These are phyloP conservation scores for Russula emetica DNA, from an alignment of 768 basidiomycete genomes.

Conservation along the genomic window DNA sequence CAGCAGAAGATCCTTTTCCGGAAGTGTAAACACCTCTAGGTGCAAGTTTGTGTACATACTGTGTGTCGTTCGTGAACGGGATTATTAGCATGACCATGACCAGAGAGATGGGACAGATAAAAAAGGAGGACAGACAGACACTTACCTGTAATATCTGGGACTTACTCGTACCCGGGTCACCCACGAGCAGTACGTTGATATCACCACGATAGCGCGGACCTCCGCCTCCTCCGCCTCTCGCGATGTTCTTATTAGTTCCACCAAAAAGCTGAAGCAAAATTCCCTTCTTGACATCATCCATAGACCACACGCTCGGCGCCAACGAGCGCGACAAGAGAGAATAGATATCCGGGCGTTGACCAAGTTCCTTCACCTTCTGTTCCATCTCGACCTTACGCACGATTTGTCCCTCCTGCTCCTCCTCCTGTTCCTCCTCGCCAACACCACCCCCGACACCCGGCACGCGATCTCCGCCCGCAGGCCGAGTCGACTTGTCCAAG, in stretches of 20 bases:
- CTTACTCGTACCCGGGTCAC: slow-evolving; percentile 96
- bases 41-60: slow-evolving; percentile 99
- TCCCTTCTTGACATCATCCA: slow-evolving; percentile 99
- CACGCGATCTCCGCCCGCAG: slow-evolving; percentile 60
- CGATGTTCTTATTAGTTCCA: slow-evolving; percentile 94
- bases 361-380: slow-evolving; percentile 67
- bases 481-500: slow-evolving; percentile 74
- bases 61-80: slow-evolving; percentile 12
- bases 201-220: slow-evolving; percentile 97
- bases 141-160: slow-evolving; percentile 88
- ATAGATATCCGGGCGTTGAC: slow-evolving; percentile 75
- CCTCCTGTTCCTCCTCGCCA: slow-evolving; percentile 58
- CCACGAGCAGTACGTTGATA: slow-evolving; percentile 95
- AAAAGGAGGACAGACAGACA: neutral
- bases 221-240: slow-evolving; percentile 88
- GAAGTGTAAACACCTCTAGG: slow-evolving; percentile 97
- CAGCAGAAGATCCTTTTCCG: slow-evolving; percentile 97
- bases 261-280: slow-evolving; percentile 95
- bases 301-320: slow-evolving; percentile 94
- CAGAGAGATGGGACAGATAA: neutral
- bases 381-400: slow-evolving; percentile 67
- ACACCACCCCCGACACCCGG: slow-evolving; percentile 61
- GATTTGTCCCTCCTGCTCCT: slow-evolving; percentile 37
- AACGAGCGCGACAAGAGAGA: slow-evolving; percentile 78
- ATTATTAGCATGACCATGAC: slow-evolving; percentile 21